Evolutionary conservation across 345 rosid genomes (phyloP), one percentile per base, ranked within the genome.

Genomic region (Isatis tinctoria): DNA sequence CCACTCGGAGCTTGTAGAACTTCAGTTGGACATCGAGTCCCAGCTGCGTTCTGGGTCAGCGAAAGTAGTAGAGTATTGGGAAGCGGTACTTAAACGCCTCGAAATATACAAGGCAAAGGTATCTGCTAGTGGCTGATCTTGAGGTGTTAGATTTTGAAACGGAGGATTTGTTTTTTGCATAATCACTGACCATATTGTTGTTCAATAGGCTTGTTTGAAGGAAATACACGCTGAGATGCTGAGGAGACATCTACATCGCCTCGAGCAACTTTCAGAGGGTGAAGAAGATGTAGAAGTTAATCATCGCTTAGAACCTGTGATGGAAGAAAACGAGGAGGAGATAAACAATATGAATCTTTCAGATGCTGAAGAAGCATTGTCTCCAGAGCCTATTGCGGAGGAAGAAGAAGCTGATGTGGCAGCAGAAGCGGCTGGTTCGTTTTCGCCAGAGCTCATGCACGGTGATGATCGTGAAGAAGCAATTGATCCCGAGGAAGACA

Each of bases 51-150:
- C 92, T 70, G 97, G 99, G 47, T 83, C 93, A 4, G 99, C 97
- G 0, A 95, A 90, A 83, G 97, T 95, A 8, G 99, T 95, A 11
- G 97, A 92, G 82, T 95, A 91, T 74, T 94, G 98, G 98, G 97
- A 94, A 79, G 98, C 91, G 51, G 86, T 94, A 77, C 86, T 95
- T 45, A 92, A 87, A 76, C 90, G 99, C 52, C 92, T 95, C 32
- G 88, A 86, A 64, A 92, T 90, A 57, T 95, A 90, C 84, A 90
- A 90, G 68, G 97, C 97, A n/a, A 94, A 92, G 95, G 96, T 94
- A 88, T 52, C 4, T 65, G 27, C 70, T 14, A 32, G 53, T 32
- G 17, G 20, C 57, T 77, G 62, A 56, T 13, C 32, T 17, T 40
- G 44, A 20, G 49, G 39, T 66, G 20, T 40, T 20, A 30, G 26